Conservation (phyloP, 2,329 filamentous ascomycete species). For the Fusarium citri region DNA sequence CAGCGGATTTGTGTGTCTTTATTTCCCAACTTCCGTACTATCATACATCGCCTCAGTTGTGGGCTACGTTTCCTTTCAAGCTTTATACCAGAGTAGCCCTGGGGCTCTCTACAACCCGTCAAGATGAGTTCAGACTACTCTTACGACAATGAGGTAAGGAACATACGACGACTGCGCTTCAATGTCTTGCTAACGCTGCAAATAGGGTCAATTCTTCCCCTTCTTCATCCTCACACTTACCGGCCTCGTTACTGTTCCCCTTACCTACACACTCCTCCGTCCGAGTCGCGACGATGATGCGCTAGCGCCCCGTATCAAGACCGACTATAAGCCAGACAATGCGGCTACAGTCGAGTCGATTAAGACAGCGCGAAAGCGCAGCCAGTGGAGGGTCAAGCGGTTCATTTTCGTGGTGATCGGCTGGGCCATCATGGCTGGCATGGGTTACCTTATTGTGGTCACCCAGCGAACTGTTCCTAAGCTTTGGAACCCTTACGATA, state of each 20-base stretch:
- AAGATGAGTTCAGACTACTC: constrained; percentile 95
- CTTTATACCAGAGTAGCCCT: constrained; percentile 46
- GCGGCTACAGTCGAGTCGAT: constrained; percentile 84
- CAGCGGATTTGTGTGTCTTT: constrained; percentile 23
- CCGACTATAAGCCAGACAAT: constrained; percentile 84
- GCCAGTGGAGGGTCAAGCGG: constrained; percentile 89
- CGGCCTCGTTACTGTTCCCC: constrained; percentile 86
- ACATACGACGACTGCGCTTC: neutral
- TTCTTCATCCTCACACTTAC: constrained; percentile 96
- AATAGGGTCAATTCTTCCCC: constrained; percentile 94
- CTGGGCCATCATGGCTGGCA: constrained; percentile 86
- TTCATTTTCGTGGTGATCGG: constrained; percentile 79
- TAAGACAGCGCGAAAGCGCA: constrained; percentile 87
- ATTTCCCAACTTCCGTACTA: constrained; percentile 12
- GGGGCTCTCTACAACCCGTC: constrained; percentile 53
- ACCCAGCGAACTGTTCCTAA: constrained; percentile 78
- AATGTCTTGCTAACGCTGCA: constrained; percentile 7
- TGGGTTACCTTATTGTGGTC: constrained; percentile 89
- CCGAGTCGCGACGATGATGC: constrained; percentile 81
- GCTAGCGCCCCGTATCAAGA: constrained; percentile 84
- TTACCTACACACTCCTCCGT: constrained; percentile 89
- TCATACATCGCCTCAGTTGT: constrained; percentile 23
- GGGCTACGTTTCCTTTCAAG: constrained; percentile 31
- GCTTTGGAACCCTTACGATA: constrained; percentile 97
- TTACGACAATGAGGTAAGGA: constrained; percentile 87